Evolutionary conservation across 805 yeast genomes (phyloP).

Genomic region (Jamesozyma hellenica): DNA sequence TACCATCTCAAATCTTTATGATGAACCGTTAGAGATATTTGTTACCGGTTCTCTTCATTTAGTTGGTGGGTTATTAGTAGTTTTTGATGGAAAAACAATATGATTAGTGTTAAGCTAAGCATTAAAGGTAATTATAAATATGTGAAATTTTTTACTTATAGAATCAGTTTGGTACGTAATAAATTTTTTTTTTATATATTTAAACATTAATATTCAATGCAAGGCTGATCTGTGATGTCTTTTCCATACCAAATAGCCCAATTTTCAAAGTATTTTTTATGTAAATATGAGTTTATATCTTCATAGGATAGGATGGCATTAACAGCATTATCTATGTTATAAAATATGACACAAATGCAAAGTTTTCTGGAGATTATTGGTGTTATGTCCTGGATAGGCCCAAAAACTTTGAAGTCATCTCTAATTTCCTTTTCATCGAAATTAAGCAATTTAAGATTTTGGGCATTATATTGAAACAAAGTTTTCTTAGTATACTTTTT

Average conservation of each 20-base stretch:
- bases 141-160: no score
- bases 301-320: slow-evolving; percentile 42
- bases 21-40: slow-evolving; percentile 52
- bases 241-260: slow-evolving; percentile 63
- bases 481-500: slow-evolving; percentile 25
- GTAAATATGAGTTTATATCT: slow-evolving; percentile 27
- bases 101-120: no score
- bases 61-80: slow-evolving; percentile 89
- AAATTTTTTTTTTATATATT: not conserved
- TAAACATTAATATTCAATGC: slow-evolving; percentile 19
- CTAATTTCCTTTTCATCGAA: slow-evolving; percentile 38
- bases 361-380: slow-evolving; percentile 61
- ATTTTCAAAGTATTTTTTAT: slow-evolving; percentile 36
- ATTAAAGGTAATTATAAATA: no score
- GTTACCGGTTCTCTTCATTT: slow-evolving; percentile 91
- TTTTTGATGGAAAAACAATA: slow-evolving; percentile 42
- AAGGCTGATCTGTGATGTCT: slow-evolving; percentile 54
- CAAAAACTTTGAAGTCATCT: slow-evolving; percentile 46
- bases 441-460: slow-evolving; percentile 31
- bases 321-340: slow-evolving; percentile 50
- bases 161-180: not conserved
- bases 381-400: slow-evolving; percentile 48
- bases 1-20: slow-evolving; percentile 32
- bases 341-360: slow-evolving; percentile 50
- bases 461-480: not conserved